These are phyloP conservation scores for Calycina marina DNA, from an alignment of 2,329 filamentous ascomycete species.

Conservation along the genomic window DNA sequence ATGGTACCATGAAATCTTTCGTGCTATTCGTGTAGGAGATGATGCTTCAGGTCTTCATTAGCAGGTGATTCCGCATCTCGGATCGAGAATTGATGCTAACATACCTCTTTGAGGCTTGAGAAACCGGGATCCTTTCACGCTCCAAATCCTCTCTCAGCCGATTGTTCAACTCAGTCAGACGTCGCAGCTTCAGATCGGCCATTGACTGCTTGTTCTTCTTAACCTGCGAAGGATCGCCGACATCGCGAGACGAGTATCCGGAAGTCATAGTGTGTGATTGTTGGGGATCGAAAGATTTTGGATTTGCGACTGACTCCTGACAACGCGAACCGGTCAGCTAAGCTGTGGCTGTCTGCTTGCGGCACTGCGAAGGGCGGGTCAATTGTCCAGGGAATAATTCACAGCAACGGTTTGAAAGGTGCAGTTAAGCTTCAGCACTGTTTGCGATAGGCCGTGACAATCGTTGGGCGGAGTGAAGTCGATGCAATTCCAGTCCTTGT, in stretches of 20 bases:
- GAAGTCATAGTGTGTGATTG: conserved; percentile 35
- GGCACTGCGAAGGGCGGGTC: too few species aligned
- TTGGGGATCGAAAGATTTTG: too few species aligned
- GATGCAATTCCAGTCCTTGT: too few species aligned
- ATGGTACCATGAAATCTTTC: conserved; percentile 94
- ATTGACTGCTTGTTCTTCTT: conserved; percentile 98
- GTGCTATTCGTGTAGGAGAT: conserved; percentile 98
- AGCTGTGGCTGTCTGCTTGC: neutral
- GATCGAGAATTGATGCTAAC: conserved; percentile 15
- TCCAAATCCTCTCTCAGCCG: conserved; percentile 92
- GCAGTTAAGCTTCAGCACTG: too few species aligned
- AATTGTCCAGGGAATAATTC: too few species aligned
- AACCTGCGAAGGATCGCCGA: conserved; percentile 52
- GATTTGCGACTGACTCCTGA: conserved; percentile 9
- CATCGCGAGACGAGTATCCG: conserved; percentile 52
- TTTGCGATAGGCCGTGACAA: too few species aligned
- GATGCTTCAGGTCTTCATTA: conserved; percentile 42
- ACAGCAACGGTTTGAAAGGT: too few species aligned
- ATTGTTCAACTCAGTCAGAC: conserved; percentile 93
- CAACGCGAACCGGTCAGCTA: conserved; percentile 3
- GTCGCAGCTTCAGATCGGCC: conserved; percentile 93
- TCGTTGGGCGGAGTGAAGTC: too few species aligned
- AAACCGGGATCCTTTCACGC: conserved; percentile 87
- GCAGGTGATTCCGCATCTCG: conserved; percentile 1
- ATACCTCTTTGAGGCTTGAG: conserved; percentile 79